phyloP scores from a whole-genome alignment of 2,329 filamentous ascomycete genomes.

The Ceratocystis colombiana region DNA sequence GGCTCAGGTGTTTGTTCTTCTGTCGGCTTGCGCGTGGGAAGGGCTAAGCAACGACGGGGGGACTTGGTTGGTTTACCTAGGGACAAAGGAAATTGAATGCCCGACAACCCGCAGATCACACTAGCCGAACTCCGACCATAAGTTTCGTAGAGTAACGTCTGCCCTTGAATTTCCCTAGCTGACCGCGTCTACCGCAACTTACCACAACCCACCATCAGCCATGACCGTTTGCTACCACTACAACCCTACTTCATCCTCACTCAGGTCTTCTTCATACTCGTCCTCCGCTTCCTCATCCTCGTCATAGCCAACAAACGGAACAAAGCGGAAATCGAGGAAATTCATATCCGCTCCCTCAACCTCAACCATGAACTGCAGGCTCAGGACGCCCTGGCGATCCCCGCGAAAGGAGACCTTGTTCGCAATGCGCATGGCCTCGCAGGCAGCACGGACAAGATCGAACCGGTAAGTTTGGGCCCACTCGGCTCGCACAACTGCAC shows the following conservation, averaged over 20 bases:
- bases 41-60: no score
- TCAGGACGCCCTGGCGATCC: constrained; percentile 81
- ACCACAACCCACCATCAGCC: neutral
- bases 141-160: no score
- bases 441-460: constrained; percentile 70
- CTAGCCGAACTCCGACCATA: no score
- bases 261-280: constrained; percentile 30
- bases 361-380: constrained; percentile 93
- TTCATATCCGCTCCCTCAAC: constrained; percentile 58
- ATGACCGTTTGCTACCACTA: neutral
- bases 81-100: no score
- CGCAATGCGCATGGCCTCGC: constrained; percentile 83
- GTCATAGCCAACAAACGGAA: constrained; percentile 58
- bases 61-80: no score
- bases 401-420: constrained; percentile 86
- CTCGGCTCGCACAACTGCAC: constrained; percentile 52
- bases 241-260: constrained; percentile 20
- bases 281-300: constrained; percentile 40
- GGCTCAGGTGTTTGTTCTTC: neutral
- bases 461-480: constrained; percentile 75
- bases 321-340: constrained; percentile 75
- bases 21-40: neutral
- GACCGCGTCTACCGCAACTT: no score
- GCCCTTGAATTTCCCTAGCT: no score
- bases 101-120: no score